Base-by-base conservation (phyloP, 192 early-diverging fungal species). In the Entomortierella beljakovae region DNA sequence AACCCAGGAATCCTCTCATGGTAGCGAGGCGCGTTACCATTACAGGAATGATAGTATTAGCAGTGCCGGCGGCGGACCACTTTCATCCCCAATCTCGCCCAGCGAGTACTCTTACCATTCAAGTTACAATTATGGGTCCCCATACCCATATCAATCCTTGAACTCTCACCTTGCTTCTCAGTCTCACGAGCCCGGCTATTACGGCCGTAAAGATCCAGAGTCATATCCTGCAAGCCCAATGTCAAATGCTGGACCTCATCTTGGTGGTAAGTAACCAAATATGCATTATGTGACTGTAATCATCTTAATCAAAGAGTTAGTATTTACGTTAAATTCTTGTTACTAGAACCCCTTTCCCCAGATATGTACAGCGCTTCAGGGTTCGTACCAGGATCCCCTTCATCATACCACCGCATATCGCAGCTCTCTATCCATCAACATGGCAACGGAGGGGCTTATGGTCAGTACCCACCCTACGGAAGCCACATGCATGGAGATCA, bases 41-140 rank as follows among this genome's bases (percentile, higher is more conserved):
- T 72, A 72, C 55, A 72, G 75, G 38, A 70, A 79, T 57, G 75
- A 79, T 42, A 79, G 75, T 48, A 54, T 79, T 32, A 69, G 66
- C 52, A 79, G 75, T 49, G 29, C 25, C 23, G 67, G 55, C 29
- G 68, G 68, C 3, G 59, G 51, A 25, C 68, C 68, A 25, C 59
- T 70, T 40, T 50, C 58, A 22, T 70, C 68, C 11, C 68, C 68
- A 0, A 31, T 46, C 46, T 70, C 68, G 16, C 52, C 75, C 7
- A 57, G 74, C 29, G 66, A 69, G 38, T 65, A 79, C 40, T 38
- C 66, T 22, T 79, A 79, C 33, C 70, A 69, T 42, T 37, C 75
- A n/a, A 49, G 49, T 15, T 69, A 70, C 25, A 15, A 55, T 0
- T 79, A 79, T 56, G 67, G 67, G 16, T 65, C 75, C 4, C 65